phyloP scores from a whole-genome alignment of 176 grass and related monocot genomes.

The Lolium perenne region DNA sequence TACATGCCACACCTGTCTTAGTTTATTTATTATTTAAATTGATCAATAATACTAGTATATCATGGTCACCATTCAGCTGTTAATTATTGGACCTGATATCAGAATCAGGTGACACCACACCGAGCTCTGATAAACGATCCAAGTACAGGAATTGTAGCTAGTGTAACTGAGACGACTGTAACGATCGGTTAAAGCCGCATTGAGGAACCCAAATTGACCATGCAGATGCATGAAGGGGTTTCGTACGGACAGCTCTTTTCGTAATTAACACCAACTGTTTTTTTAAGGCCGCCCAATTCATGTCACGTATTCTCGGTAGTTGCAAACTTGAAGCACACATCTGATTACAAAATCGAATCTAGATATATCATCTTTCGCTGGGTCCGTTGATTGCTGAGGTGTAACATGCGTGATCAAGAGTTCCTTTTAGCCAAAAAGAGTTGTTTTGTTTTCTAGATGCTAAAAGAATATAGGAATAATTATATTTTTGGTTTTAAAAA shows the following conservation, averaged over 20 bases:
- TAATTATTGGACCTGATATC: neutral
- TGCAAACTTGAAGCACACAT: neutral
- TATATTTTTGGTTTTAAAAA: too few relatives aligned
- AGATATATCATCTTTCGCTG: neutral
- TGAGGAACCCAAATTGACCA: neutral
- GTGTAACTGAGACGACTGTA: neutral
- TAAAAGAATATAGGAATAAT: too few relatives aligned
- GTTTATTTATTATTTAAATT: neutral
- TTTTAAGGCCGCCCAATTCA: neutral
- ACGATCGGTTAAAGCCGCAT: constrained; percentile 6
- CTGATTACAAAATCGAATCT: neutral
- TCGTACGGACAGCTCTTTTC: neutral
- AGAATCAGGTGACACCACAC: neutral
- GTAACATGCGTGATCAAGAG: neutral
- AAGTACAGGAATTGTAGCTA: neutral
- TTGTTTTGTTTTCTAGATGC: too few relatives aligned
- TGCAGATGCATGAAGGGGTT: neutral
- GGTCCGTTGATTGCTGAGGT: neutral
- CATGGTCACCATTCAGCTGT: neutral
- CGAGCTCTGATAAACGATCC: neutral
- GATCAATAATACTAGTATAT: neutral
- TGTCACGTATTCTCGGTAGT: neutral
- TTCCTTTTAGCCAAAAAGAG: neutral
- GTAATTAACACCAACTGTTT: too few relatives aligned
- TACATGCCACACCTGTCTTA: constrained; percentile 27